Evolutionary conservation across 2,329 filamentous ascomycete species (phyloP), one percentile per base, ranked within the genome.

Genomic region (Zymoseptoria ardabiliae): DNA sequence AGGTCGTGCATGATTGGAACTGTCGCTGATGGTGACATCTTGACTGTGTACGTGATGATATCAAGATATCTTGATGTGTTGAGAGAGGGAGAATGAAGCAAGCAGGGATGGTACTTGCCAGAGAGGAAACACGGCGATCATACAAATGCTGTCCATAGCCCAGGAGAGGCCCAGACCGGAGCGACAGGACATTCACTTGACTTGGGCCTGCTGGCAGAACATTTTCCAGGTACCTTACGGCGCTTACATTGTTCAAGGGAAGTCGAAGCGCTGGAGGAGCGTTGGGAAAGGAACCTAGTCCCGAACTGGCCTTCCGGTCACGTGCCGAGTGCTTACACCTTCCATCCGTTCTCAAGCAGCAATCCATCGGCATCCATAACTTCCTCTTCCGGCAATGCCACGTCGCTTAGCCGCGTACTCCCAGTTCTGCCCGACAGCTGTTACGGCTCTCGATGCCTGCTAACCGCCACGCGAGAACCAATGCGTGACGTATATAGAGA

Each of bases 1-100:
- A 67, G 64, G 50, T 70, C 68, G 50, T 58, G 59, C n/a, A 67
- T 59, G 20, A 68, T 61, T 8, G 65, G 62, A 23, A 61, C 63
- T 41, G 65, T 45, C 28, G 41, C 28, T 55, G 19, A 45, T 22
- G 30, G 23, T 51, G 22, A 23, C 51, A 53, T 53, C 8, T 25
- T 19, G n/a, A 13, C 17, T 5, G 17, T 45, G 35, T 45, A 13
- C n/a, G n/a, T n/a, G n/a, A 50, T 9, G 57, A 19, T 21, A 56
- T 23, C 9, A 22, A 23, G 48, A 30, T 20, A 30, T n/a, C 7
- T 28, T 22, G n/a, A 19, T 28, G 25, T 28, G 8, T 2, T 28
- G 25, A 28, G 50, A 53, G 30, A 25, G 8, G 21, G 51, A n/a
- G 20, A 8, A 10, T 25, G 51, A 13, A 22, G 20, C 8, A 23